A percentile compares a stretch with the other conserved stretches of the same genome.
Conservation (phyloP, 352 stramenopile genomes). For the Pythium dissotocum region DNA sequence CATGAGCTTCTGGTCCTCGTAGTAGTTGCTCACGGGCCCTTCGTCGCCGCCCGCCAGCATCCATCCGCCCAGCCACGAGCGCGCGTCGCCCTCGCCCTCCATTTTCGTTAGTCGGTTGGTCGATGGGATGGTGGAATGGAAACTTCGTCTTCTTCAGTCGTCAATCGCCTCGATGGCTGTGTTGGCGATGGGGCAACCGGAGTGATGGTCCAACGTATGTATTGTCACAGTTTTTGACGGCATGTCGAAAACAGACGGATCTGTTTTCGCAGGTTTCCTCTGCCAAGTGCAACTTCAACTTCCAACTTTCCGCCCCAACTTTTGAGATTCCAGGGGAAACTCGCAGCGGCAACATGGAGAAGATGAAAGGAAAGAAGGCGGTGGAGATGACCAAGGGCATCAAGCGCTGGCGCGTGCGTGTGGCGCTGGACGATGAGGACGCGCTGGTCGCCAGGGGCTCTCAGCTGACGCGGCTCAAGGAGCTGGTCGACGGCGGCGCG, state of each 20-base stretch:
- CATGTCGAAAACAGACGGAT: constrained; percentile 27
- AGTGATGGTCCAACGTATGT: constrained; percentile 15
- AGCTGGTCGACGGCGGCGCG: constrained; percentile 21
- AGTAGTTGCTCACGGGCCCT: constrained; percentile 74
- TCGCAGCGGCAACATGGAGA: constrained; percentile 2
- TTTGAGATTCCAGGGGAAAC: constrained; percentile 9
- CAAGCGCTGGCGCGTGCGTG: constrained; percentile 26
- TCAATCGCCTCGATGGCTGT: not conserved
- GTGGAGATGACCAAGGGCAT: constrained; percentile 21
- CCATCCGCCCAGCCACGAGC: constrained; percentile 59
- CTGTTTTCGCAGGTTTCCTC: constrained; percentile 5
- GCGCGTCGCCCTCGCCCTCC: constrained; percentile 26
- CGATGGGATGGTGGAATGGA: not conserved
- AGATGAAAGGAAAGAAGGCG: not conserved
- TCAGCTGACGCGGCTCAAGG: constrained; percentile 29
- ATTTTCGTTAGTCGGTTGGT: constrained; percentile 5
- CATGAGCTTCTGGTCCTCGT: constrained; percentile 85
- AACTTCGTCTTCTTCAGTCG: not conserved
- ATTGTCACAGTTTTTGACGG: constrained; percentile 24
- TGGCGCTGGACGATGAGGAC: constrained; percentile 21
- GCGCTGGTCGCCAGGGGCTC: constrained; percentile 5
- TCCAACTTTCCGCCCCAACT: constrained; percentile 15
- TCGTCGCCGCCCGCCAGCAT: constrained; percentile 44
- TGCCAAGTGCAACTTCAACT: constrained; percentile 25
- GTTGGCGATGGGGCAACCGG: not conserved